phyloP scores from a whole-genome alignment of 169 alveolate genomes.

The Plasmodium blacklocki region DNA sequence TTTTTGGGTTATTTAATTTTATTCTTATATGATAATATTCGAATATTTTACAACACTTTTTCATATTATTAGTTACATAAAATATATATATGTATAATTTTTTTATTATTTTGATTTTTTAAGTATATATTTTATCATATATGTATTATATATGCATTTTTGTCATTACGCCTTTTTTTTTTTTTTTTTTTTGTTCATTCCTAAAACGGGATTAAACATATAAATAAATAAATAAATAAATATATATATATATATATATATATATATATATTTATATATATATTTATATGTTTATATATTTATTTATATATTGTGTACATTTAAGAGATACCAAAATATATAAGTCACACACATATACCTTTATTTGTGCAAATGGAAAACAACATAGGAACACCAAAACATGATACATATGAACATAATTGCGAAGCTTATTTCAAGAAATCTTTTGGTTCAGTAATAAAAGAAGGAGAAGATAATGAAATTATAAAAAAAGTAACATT shows the following conservation, averaged over 20 bases:
- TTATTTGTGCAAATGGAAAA: slow-evolving; percentile 18
- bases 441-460: slow-evolving; percentile 18
- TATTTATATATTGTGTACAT: neutral
- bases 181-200: too few relatives aligned
- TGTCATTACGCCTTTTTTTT: too few relatives aligned
- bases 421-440: slow-evolving; percentile 11
- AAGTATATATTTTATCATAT: too few relatives aligned
- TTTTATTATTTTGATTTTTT: too few relatives aligned
- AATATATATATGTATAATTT: too few relatives aligned
- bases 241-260: neutral
- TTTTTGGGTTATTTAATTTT: too few relatives aligned
- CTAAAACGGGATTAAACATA: too few relatives aligned
- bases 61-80: too few relatives aligned
- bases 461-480: slow-evolving; percentile 8
- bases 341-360: neutral
- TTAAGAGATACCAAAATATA: too few relatives aligned
- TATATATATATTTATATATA: neutral
- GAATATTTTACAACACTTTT: too few relatives aligned
- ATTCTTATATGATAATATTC: too few relatives aligned
- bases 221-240: neutral
- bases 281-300: neutral
- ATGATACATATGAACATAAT: slow-evolving; percentile 6
- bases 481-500: neutral
- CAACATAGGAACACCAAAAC: neutral
- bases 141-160: too few relatives aligned